phyloP scores from a whole-genome alignment of 164 flowering plant species.

The Taxillus chinensis region DNA sequence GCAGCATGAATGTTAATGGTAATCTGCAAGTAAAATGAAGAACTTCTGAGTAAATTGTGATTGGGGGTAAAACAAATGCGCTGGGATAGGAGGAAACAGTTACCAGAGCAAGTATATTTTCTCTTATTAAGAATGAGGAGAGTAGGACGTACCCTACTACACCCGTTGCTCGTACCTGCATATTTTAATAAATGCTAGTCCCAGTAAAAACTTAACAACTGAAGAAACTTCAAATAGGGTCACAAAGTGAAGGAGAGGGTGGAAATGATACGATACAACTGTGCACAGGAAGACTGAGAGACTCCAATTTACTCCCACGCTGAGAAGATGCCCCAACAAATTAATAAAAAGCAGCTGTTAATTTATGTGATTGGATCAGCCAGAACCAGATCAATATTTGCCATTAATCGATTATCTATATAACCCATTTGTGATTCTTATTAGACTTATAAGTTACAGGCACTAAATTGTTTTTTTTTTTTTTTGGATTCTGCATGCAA shows the following conservation, averaged over 20 bases:
- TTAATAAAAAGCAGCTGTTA: background rate
- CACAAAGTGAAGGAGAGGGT: conserved; percentile 1
- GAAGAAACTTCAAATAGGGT: conserved; percentile 2
- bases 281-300: conserved; percentile 66
- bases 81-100: conserved; percentile 7
- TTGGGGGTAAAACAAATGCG: background rate
- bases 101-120: conserved; percentile 88
- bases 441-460: no score
- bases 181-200: conserved; percentile 7
- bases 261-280: conserved; percentile 32
- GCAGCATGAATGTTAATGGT: conserved; percentile 81
- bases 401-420: no score
- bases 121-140: conserved; percentile 82
- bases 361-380: background rate
- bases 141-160: conserved; percentile 66
- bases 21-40: conserved; percentile 46
- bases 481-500: no score
- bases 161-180: conserved; percentile 79
- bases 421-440: no score
- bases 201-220: conserved; percentile 4
- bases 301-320: conserved; percentile 64
- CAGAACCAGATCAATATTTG: no score
- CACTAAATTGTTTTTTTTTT: no score
- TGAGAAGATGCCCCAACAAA: conserved; percentile 27
- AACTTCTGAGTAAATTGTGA: background rate